Percentiles rank a stretch among this genome's conserved stretches.
These are phyloP conservation scores for Mycena venus DNA, from an alignment of 768 basidiomycete species.

Conservation along the genomic window DNA sequence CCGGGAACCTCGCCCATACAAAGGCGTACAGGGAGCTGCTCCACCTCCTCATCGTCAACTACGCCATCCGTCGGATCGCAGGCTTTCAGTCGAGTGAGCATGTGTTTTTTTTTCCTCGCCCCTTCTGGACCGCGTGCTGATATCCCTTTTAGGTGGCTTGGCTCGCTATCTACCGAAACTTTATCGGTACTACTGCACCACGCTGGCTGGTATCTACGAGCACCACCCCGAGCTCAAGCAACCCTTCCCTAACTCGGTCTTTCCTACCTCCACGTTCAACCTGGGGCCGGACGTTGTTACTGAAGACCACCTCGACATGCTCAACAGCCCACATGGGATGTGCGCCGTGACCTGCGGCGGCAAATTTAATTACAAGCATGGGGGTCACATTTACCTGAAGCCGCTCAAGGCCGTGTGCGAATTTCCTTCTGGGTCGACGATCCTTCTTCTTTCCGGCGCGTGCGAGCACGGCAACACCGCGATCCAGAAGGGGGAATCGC, in stretches of 20 bases:
- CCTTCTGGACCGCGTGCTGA: no score
- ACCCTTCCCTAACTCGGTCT: background rate
- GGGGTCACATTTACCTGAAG: constrained; percentile 15
- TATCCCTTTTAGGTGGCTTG: background rate
- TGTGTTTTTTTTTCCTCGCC: no score
- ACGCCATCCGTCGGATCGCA: background rate
- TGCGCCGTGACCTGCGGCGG: constrained; percentile 17
- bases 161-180: background rate
- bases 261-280: background rate
- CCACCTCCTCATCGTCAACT: background rate
- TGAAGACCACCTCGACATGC: constrained; percentile 6
- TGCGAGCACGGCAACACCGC: constrained; percentile 28
- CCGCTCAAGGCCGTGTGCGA: constrained; percentile 31
- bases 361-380: constrained; percentile 4
- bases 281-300: constrained; percentile 5
- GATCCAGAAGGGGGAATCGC: constrained; percentile 24
- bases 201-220: background rate
- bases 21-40: background rate
- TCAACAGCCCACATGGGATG: constrained; percentile 10
- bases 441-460: background rate
- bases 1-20: background rate
- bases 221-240: background rate
- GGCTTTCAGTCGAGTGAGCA: background rate
- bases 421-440: constrained; percentile 19
- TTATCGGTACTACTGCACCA: background rate